Percentiles rank a stretch among this genome's conserved stretches.
Evolutionary conservation across 805 yeast species (phyloP).

Genomic region (Pichia californica): DNA sequence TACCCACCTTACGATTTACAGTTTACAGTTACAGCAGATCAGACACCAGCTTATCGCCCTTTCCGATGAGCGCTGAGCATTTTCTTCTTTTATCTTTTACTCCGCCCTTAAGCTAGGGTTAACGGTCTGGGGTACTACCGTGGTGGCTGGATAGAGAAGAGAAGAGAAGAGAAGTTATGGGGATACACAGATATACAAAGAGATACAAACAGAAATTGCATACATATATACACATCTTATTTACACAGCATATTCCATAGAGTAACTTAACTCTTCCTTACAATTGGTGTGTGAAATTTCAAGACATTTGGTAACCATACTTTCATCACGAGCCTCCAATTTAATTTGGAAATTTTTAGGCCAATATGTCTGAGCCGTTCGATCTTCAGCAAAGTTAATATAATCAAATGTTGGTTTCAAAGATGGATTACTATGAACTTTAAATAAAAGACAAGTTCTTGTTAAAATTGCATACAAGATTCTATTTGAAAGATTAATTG

Average conservation of each 20-base stretch:
- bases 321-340: constrained; percentile 11
- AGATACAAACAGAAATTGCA: no score
- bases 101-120: no score
- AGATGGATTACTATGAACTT: constrained; percentile 5
- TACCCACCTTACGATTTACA: no score
- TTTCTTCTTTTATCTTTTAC: no score
- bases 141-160: no score
- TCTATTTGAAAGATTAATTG: constrained; percentile 18
- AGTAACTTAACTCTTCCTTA: constrained; percentile 12
- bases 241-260: constrained; percentile 12
- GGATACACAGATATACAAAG: no score
- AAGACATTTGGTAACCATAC: constrained; percentile 10
- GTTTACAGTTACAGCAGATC: background rate
- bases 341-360: constrained; percentile 16
- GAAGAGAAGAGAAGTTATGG: no score
- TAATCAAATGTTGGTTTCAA: constrained; percentile 13
- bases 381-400: constrained; percentile 16
- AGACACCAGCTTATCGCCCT: background rate
- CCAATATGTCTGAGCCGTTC: constrained; percentile 20
- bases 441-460: constrained; percentile 16
- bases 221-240: no score
- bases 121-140: no score
- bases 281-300: constrained; percentile 5
- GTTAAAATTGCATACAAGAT: constrained; percentile 15
- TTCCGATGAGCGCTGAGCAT: background rate